These are phyloP conservation scores for Colletotrichum godetiae DNA, from an alignment of 2,329 filamentous ascomycete species.

Conservation along the genomic window DNA sequence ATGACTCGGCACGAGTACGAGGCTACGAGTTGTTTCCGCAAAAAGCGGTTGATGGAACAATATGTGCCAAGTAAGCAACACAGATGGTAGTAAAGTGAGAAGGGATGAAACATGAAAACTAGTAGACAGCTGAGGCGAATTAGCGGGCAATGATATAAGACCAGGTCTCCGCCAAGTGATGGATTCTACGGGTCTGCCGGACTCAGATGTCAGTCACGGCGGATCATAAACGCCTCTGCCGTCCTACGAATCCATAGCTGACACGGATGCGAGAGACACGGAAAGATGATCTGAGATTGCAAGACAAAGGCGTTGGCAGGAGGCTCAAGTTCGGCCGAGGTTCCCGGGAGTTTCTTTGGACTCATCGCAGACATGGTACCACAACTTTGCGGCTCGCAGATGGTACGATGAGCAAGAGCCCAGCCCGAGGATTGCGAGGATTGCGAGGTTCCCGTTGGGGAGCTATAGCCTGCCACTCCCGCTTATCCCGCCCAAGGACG, in stretches of 20 bases:
- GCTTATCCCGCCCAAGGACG: slow-evolving; percentile 4
- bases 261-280: neutral
- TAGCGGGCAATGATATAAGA: neutral
- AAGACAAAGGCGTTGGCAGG: slow-evolving; percentile 9
- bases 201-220: neutral
- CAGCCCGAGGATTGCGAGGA: neutral
- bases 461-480: neutral
- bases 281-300: slow-evolving; percentile 3
- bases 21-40: neutral
- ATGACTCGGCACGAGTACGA: slow-evolving; percentile 19
- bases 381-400: neutral
- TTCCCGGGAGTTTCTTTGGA: neutral
- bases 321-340: slow-evolving; percentile 13
- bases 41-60: neutral
- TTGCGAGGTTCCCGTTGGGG: neutral
- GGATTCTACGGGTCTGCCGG: slow-evolving; percentile 19
- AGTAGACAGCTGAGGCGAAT: no score
- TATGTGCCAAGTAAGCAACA: neutral
- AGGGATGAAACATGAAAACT: neutral
- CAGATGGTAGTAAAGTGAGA: neutral
- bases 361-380: neutral
- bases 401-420: neutral
- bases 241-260: neutral
- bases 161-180: neutral
- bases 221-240: slow-evolving; percentile 1